These are phyloP conservation scores for Chaetomiaceae sp. DNA, from an alignment of 2,329 filamentous ascomycete species.

Conservation along the genomic window DNA sequence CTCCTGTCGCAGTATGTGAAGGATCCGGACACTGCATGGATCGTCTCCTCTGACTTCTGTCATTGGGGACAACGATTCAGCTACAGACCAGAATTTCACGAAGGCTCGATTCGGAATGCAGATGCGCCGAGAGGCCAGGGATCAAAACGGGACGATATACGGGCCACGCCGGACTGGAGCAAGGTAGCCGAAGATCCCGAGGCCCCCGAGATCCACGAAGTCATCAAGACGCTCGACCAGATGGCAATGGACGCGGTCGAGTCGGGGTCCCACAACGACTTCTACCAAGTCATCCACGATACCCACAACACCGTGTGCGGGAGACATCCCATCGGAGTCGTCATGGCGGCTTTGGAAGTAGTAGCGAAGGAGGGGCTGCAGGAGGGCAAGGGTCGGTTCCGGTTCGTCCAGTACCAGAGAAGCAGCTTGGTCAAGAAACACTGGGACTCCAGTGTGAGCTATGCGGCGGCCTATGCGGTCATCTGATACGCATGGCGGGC, in stretches of 20 bases:
- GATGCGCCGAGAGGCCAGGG: constrained; percentile 12
- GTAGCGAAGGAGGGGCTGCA: constrained; percentile 35
- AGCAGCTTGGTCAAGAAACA: constrained; percentile 67
- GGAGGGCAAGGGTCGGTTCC: constrained; percentile 52
- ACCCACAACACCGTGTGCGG: constrained; percentile 94
- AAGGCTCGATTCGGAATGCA: constrained; percentile 30
- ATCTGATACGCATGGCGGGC: constrained; percentile 37
- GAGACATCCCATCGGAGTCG: constrained; percentile 86
- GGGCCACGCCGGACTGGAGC: constrained; percentile 24
- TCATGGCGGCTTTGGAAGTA: constrained; percentile 79
- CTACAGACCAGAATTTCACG: constrained; percentile 71
- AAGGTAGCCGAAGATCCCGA: constrained; percentile 11
- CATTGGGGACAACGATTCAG: constrained; percentile 86
- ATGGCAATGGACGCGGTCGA: constrained; percentile 80
- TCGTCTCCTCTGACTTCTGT: constrained; percentile 93
- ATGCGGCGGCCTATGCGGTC: constrained; percentile 85
- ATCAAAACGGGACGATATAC: constrained; percentile 34
- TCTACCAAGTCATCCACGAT: constrained; percentile 59
- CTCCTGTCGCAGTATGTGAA: constrained; percentile 72
- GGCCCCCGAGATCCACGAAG: constrained; percentile 63
- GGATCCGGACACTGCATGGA: constrained; percentile 71
- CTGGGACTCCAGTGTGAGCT: constrained; percentile 83
- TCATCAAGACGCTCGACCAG: constrained; percentile 73
- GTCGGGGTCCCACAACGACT: constrained; percentile 63
- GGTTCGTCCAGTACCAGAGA: constrained; percentile 79